Base-by-base conservation (phyloP, 495 filamentous ascomycete species). In the Tuber calosporum region DNA sequence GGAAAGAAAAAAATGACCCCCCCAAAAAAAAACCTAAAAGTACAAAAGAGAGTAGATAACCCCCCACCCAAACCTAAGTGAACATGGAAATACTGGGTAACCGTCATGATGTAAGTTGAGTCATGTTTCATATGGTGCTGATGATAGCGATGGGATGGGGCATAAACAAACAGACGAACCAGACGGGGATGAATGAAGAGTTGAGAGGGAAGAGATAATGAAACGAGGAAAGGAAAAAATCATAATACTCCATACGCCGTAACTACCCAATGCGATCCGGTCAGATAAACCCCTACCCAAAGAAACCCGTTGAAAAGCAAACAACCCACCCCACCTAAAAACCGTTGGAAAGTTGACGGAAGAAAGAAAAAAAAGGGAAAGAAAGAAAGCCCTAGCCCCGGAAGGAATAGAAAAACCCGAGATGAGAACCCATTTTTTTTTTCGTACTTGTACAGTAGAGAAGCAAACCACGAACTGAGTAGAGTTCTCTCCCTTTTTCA, bases 301-400 rank as follows among this genome's bases (percentile, higher is more conserved):
- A 62, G 53, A 62, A 62, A 62, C 53, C 53, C 53, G 26, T 62
- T 62, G 34, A 34, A 53, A 62, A 62, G 53, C 53, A 62, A 62
- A 62, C 34, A 62, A 62, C 53, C 53, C 26, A 34, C 53, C 26
- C 53, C 53, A 19, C 4, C 53, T 26, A 34, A 34, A 62, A 62
- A 62, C 53, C 26, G 53, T 62, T 34, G 53, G 30, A 62, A 34
- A 34, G 53, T 62, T 62, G 6, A 15, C 11, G 13, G 17, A 26
- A 30, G 17, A 62, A 34, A 17, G 5, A 30, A 30, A 30, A 19
- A 43, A 43, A 58, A 34, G 30, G 8, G 19, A 45, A 45, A 22
- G 13, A 30, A 13, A 45, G 22, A 45, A 22, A 26, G 8, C 48
- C 22, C 48, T 9, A 58, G 48, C 30, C 48, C 48, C n/a, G 6